Percentiles rank a stretch among this genome's conserved stretches.
Conservation (phyloP, 2,329 filamentous ascomycete species). For the Talaromyces marneffei region DNA sequence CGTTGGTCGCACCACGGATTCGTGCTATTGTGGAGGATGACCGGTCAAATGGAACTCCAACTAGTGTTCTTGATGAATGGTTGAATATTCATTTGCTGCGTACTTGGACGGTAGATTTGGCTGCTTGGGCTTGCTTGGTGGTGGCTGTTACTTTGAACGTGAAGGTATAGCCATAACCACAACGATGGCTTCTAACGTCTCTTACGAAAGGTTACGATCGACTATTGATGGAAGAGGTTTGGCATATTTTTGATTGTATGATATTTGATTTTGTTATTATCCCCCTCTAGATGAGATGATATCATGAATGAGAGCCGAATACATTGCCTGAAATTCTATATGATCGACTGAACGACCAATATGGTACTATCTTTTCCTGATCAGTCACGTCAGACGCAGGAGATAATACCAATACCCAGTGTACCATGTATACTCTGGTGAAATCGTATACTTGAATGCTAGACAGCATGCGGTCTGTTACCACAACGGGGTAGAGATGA, state of each 20-base stretch:
- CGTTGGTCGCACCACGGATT: constrained; percentile 3
- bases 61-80: constrained; percentile 5
- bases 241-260: background rate
- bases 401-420: constrained; percentile 9
- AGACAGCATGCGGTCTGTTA: too few relatives aligned
- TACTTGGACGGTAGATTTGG: constrained; percentile 9
- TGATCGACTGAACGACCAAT: too few relatives aligned
- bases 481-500: background rate
- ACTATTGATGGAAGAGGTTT: background rate
- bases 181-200: background rate
- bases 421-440: too few relatives aligned
- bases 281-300: too few relatives aligned
- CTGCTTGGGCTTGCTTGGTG: constrained; percentile 10
- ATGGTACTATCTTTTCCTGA: too few relatives aligned
- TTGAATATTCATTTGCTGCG: constrained; percentile 2
- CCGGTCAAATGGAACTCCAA: background rate
- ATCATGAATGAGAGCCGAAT: too few relatives aligned
- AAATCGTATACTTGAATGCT: too few relatives aligned
- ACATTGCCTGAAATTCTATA: too few relatives aligned
- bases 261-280: background rate
- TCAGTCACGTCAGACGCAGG: too few relatives aligned
- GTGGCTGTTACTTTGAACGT: constrained; percentile 5
- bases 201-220: background rate
- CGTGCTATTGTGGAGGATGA: constrained; percentile 6
- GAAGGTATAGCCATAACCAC: background rate